Base-by-base conservation (phyloP, 1,284 basidiomycete genomes). In the Hemileia vastatrix region DNA sequence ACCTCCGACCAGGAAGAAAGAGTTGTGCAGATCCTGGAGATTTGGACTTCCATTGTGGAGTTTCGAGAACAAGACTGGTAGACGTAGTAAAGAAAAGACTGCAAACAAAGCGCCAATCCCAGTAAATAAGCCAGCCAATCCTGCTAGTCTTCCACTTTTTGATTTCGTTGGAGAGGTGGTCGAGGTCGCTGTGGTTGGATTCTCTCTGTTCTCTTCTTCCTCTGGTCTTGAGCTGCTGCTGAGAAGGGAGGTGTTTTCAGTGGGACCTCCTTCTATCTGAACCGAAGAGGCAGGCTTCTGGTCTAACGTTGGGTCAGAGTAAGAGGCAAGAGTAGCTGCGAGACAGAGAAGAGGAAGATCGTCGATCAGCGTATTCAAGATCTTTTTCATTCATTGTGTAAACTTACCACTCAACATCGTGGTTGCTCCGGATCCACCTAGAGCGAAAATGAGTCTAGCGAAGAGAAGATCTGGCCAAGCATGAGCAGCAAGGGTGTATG, bases 391-490 rank as follows among this genome's bases (percentile, higher is more conserved):
- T 27, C 27, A 27, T 27, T 27, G 27, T 27, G 27, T 6, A 27
- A 23, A 43, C 52, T 21, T 19, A 24, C 61, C 69, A 11, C 65
- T 70, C 11, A 71, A 65, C 69, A 70, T 71, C 1, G 69, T 65
- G 3, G 69, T 70, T 1, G 64, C 69, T 24, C 65, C 68, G 23
- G 64, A 67, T 11, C 68, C 69, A 1, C 69, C 69, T 18, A 70
- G 19, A 13, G 69, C 69, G 49, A 71, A 71, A 49, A 71, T 54
- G 18, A 71, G 66, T 33, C 69, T 63, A 31, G 68, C 65, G 23
- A 59, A 60, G 2, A 71, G 54, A 15, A 71, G 58, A 31, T 66
- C 66, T 1, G 69, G 69, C 69, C 68, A 71, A 21, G 69, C 66
- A 44, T 61, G 64, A 19, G 24, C 55, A 1, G 69, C 68, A 0